Evolutionary conservation across 106 monocot species (phyloP).

Genomic region (Apostasia shenzhenica): DNA sequence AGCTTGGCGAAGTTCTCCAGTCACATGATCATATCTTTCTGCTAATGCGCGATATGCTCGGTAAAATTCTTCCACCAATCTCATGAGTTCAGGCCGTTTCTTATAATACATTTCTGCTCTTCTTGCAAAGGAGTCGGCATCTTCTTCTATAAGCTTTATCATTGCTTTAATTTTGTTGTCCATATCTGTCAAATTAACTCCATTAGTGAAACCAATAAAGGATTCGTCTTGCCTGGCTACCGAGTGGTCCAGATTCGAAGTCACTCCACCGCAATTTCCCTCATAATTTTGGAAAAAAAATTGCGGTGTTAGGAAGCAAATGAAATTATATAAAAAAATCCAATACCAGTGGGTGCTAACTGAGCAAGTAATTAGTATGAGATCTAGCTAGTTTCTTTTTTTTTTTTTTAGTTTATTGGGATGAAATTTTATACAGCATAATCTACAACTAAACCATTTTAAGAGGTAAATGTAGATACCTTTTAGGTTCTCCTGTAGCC

Average conservation of each 20-base stretch:
- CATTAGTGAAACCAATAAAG: background rate
- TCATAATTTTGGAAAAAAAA: no score
- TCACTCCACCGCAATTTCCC: no score
- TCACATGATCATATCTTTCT: constrained; percentile 92
- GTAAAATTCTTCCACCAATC: constrained; percentile 89
- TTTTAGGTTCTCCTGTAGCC: constrained; percentile 49
- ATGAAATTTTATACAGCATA: no score
- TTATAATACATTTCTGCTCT: constrained; percentile 98
- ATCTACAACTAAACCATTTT: no score
- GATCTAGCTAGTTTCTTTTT: no score
- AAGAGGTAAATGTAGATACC: constrained; percentile 12
- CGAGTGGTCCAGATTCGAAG: no score
- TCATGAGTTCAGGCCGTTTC: constrained; percentile 94
- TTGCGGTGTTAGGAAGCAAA: no score
- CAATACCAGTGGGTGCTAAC: no score
- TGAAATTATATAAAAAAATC: no score
- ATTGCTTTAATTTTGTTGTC: constrained; percentile 79
- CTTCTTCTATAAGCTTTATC: constrained; percentile 93
- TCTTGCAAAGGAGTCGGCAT: constrained; percentile 90
- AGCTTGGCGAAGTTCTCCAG: constrained; percentile 85
- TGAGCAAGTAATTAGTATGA: no score
- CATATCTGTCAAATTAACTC: constrained; percentile 48
- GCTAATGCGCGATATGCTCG: constrained; percentile 93
- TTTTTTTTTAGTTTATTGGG: no score
- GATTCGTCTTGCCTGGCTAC: no score